A percentile compares a stretch with the other conserved stretches of the same genome.
These are phyloP conservation scores for Colletotrichum sp. DNA, from an alignment of 2,329 filamentous ascomycete species.

Conservation along the genomic window DNA sequence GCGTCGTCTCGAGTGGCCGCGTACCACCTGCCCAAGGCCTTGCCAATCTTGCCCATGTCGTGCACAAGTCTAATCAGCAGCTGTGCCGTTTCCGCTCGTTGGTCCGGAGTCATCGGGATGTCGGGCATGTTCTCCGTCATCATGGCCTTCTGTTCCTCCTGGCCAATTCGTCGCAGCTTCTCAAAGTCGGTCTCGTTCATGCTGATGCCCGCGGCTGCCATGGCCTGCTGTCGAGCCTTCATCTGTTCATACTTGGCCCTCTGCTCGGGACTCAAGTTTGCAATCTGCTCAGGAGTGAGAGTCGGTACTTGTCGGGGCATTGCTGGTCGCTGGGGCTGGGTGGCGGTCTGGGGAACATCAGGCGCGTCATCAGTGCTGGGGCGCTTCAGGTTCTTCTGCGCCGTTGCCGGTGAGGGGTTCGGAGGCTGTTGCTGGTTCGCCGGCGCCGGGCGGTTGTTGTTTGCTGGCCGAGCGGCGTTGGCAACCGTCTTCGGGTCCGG, in stretches of 20 bases:
- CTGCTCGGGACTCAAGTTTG: constrained; percentile 48
- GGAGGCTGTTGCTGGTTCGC: constrained; percentile 39
- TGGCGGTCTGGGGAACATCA: constrained; percentile 22
- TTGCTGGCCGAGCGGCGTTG: constrained; percentile 18
- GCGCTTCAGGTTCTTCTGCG: constrained; percentile 54
- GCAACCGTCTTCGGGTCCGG: constrained; percentile 21
- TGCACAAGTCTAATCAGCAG: constrained; percentile 45
- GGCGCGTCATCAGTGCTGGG: constrained; percentile 49
- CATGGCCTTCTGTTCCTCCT: constrained; percentile 45
- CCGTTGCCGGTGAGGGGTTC: constrained; percentile 41
- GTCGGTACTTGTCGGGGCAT: constrained; percentile 24
- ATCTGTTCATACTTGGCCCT: constrained; percentile 46
- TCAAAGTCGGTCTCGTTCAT: constrained; percentile 13
- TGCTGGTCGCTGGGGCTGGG: constrained; percentile 18
- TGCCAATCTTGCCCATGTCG: constrained; percentile 50
- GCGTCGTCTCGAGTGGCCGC: constrained; percentile 50
- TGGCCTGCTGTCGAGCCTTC: constrained; percentile 23
- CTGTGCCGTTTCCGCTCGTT: constrained; percentile 46
- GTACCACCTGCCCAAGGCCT: constrained; percentile 53
- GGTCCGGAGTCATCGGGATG: constrained; percentile 50
- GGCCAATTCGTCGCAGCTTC: constrained; percentile 38
- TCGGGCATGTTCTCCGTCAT: constrained; percentile 44
- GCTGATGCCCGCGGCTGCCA: background rate
- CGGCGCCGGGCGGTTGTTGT: constrained; percentile 31
- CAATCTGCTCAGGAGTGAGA: constrained; percentile 41